Base-by-base conservation (phyloP, 2,329 filamentous ascomycete genomes). In the Davidsoniella neocaledoniae region DNA sequence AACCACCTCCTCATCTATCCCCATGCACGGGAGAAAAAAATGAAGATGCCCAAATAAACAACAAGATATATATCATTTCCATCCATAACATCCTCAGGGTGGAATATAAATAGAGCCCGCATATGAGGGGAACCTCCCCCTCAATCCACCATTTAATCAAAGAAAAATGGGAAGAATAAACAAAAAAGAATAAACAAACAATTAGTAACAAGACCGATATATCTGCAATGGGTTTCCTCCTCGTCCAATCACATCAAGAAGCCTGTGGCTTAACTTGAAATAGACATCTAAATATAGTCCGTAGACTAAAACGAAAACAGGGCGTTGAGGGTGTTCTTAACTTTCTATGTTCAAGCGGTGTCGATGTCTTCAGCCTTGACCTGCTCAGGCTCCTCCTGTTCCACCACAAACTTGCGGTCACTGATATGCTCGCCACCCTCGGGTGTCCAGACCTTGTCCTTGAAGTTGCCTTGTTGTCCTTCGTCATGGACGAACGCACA, bases 401-500 rank as follows among this genome's bases (percentile, higher is more conserved):
- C 73, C 12, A 42, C 38, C 46, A 90, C 79, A 66, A 94, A 95
- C 61, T 85, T 90, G 58, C 88, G 74, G 64, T 94, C 86, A 60
- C 86, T 94, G 46, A 94, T 79, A 62, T 94, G 86, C 51, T 76
- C 69, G 57, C 72, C 60, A 40, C 48, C 48, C 19, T 48, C 25
- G 2, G 86, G 76, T 16, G 81, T 87, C 90, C 90, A 96, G 25
- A 93, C 86, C 67, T 94, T 95, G 63, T 93, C 86, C 54, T 81
- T 76, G 65, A 87, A 90, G 12, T 76, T 77, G 46, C 84, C 86
- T 57, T 85, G 79, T 68, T 98, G 91, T 10, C 90, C 91, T 49
- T 93, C 86, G 39, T 80, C 83, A 64, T 98, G 91, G 64, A 87
- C 87, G 68, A 86, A 96, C 4, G 80, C 73, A 63, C 91, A 98